Percentiles rank a stretch among this genome's conserved stretches.
phyloP scores from a whole-genome alignment of 1,139 yeast genomes.

The Sugiyamaella grinbergsii region DNA sequence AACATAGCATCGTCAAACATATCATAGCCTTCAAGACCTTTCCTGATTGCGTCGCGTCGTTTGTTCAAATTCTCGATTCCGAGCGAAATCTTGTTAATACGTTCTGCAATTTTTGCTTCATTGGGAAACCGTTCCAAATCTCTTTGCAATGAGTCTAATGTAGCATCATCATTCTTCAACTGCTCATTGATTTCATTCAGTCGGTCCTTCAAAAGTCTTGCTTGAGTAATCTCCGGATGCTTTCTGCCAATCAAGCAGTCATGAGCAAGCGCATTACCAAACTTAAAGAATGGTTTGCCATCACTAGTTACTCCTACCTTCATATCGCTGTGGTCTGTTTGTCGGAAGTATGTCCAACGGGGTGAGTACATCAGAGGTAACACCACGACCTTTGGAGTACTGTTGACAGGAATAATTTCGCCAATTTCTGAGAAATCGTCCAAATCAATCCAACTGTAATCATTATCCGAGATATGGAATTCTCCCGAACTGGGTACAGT shows the following conservation, averaged over 20 bases:
- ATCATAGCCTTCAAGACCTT: constrained; percentile 15
- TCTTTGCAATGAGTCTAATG: constrained; percentile 41
- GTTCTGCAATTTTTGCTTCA: constrained; percentile 30
- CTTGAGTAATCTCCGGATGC: constrained; percentile 41
- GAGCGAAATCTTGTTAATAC: constrained; percentile 38
- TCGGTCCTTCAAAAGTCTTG: constrained; percentile 38
- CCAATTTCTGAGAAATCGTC: constrained; percentile 80
- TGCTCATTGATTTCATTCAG: constrained; percentile 50
- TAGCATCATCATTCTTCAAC: constrained; percentile 44
- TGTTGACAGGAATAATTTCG: constrained; percentile 43
- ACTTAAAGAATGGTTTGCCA: constrained; percentile 50
- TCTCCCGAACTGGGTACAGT: constrained; percentile 34
- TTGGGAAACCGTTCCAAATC: constrained; percentile 35
- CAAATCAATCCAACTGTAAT: constrained; percentile 72
- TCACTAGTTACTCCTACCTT: constrained; percentile 32
- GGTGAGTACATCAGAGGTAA: constrained; percentile 74
- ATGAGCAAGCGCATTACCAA: constrained; percentile 70
- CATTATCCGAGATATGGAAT: constrained; percentile 49
- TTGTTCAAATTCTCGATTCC: constrained; percentile 46
- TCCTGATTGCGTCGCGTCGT: constrained; percentile 31
- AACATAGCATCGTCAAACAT: not conserved
- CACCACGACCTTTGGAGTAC: constrained; percentile 59
- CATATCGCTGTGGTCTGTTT: constrained; percentile 48
- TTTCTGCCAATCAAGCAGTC: constrained; percentile 60
- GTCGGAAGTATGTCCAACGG: constrained; percentile 71